A percentile compares a stretch with the other conserved stretches of the same genome.
Evolutionary conservation across 495 filamentous ascomycete genomes (phyloP).

Genomic region (Bryoglossum gracile): DNA sequence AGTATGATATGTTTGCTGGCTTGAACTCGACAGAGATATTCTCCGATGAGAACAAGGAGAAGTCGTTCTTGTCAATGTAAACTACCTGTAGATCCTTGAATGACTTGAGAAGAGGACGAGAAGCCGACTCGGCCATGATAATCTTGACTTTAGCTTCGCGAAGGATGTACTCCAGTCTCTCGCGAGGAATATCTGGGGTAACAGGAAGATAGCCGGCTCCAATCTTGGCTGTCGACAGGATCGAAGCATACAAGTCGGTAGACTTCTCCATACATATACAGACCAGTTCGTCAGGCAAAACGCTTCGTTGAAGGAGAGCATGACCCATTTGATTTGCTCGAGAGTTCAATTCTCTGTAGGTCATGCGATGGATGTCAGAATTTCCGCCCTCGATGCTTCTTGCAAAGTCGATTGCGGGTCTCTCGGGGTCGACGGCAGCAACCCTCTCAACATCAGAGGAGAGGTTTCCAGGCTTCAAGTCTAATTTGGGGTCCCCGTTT

Average conservation of each 20-base stretch:
- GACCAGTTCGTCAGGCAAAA: constrained; percentile 46
- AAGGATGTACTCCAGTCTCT: constrained; percentile 49
- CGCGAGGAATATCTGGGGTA: constrained; percentile 51
- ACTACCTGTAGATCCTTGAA: constrained; percentile 7
- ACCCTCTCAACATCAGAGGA: constrained; percentile 46
- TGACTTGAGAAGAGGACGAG: constrained; percentile 4
- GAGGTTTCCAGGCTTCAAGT: constrained; percentile 29
- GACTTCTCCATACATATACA: constrained; percentile 68
- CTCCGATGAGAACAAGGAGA: constrained; percentile 10
- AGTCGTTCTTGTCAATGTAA: constrained; percentile 19
- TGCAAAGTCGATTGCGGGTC: constrained; percentile 54
- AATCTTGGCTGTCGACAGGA: constrained; percentile 63
- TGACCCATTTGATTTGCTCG: constrained; percentile 59
- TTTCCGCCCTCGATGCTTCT: constrained; percentile 29
- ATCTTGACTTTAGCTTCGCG: constrained; percentile 39
- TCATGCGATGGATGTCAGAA: constrained; percentile 35
- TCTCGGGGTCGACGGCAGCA: constrained; percentile 39
- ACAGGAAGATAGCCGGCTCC: constrained; percentile 71
- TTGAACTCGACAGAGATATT: constrained; percentile 19
- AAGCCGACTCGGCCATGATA: constrained; percentile 22
- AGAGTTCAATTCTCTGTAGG: constrained; percentile 55
- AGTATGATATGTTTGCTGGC: constrained; percentile 31
- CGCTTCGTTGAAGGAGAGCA: constrained; percentile 39
- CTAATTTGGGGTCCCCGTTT: constrained; percentile 34
- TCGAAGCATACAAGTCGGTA: constrained; percentile 55